phyloP scores from a whole-genome alignment of 176 grass and related monocot genomes.

The Phyllostachys edulis region DNA sequence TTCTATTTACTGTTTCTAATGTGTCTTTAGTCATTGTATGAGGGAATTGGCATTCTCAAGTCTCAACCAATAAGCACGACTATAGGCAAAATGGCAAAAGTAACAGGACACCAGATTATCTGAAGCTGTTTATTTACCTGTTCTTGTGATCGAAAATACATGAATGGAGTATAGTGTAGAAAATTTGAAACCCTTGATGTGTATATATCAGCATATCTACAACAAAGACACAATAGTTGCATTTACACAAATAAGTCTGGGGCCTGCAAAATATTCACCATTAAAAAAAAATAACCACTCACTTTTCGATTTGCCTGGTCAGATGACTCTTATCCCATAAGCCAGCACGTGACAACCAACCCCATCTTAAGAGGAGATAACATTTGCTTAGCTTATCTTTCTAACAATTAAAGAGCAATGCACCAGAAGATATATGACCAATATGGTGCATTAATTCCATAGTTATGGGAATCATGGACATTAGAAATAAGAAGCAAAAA shows the following conservation, averaged over 20 bases:
- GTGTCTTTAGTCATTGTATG: not conserved
- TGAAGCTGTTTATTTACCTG: slow-evolving; percentile 53
- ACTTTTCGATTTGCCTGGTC: slow-evolving; percentile 96
- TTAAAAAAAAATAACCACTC: slow-evolving; percentile 25
- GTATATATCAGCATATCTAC: slow-evolving; percentile 98
- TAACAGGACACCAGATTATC: not conserved
- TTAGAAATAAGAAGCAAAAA: slow-evolving; percentile 24
- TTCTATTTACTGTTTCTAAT: not conserved
- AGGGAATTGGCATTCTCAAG: not conserved
- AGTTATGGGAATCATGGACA: not conserved
- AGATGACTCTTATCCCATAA: slow-evolving; percentile 99
- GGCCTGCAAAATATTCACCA: not conserved
- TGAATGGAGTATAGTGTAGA: slow-evolving; percentile 93
- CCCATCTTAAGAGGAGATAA: slow-evolving; percentile 69
- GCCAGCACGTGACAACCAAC: slow-evolving; percentile 90
- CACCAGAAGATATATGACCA: slow-evolving; percentile 12
- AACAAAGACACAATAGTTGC: slow-evolving; percentile 27
- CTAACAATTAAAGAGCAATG: slow-evolving; percentile 18
- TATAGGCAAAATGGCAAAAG: too few species aligned
- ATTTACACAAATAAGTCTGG: slow-evolving; percentile 13
- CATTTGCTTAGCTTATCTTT: slow-evolving; percentile 25
- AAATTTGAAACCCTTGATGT: slow-evolving; percentile 98
- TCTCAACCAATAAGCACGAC: slow-evolving; percentile 17
- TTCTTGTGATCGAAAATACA: slow-evolving; percentile 95
- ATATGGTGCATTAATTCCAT: not conserved